Base-by-base conservation (phyloP, 1,284 basidiomycete genomes). In the Chalciporus sp. region DNA sequence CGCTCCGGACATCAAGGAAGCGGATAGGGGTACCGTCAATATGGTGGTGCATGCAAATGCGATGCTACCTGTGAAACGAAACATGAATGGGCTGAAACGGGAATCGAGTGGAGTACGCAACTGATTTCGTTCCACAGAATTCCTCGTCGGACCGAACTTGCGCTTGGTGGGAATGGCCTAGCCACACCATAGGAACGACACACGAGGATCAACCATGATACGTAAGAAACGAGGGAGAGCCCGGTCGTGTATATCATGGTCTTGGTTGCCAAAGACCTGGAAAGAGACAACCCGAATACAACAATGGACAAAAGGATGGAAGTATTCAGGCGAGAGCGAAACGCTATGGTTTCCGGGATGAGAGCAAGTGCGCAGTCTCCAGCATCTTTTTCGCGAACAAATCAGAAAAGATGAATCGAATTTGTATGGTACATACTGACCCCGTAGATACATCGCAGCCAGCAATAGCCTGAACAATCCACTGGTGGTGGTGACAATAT, bases 41-140 rank as follows among this genome's bases (percentile, higher is more conserved):
- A 81, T 73, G 1, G 87, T 83, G 16, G 83, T 77, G 61, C 88
- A 89, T 12, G 83, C 74, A 62, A 90, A 89, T 7, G 82, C 79
- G 75, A 85, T 83, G 59, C 53, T 52, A 57, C 57, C 67, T 71
- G 55, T 42, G 23, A 19, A 39, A 52, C 31, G 16, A 27, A 35
- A 42, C 49, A 51, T 2, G 19, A 1, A 48, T 64, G 45, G 63
- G 58, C 47, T 29, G 14, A 20, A 11, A 28, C 19, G 28, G 5
- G 37, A 39, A 51, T 23, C 0, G 40, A 28, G 14, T n/a, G 42
- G 48, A 48, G 44, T 39, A 81, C 84, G 56, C 59, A 61, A 89
- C 88, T 79, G 52, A 83, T 76, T 58, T 81, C 82, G 61, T 84
- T 79, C 84, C 85, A 87, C 35, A 87, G 71, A 31, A 73, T 63